These are phyloP conservation scores for Stachybotrys elegans DNA, from an alignment of 2,329 filamentous ascomycete species.

Conservation along the genomic window DNA sequence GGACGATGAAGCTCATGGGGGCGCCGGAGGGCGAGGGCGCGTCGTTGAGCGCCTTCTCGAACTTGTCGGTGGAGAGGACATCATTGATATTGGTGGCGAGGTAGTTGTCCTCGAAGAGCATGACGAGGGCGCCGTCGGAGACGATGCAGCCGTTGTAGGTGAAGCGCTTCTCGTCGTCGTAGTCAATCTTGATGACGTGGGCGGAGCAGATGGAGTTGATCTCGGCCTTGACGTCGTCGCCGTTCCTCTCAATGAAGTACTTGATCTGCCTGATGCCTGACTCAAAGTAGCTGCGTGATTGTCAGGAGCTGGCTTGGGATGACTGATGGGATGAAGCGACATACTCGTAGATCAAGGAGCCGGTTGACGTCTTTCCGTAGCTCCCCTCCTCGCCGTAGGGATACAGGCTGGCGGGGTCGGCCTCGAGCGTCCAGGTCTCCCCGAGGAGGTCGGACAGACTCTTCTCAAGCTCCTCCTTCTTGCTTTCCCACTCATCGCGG, in stretches of 20 bases:
- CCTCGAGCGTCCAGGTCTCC: conserved; percentile 43
- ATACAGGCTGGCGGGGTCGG: conserved; percentile 41
- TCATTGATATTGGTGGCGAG: conserved; percentile 42
- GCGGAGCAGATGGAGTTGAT: conserved; percentile 40
- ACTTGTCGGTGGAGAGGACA: conserved; percentile 27
- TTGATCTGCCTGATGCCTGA: conserved; percentile 35
- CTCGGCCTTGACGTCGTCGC: conserved; percentile 35
- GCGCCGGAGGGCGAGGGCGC: conserved; percentile 26
- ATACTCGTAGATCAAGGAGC: conserved; percentile 38
- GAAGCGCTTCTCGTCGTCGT: conserved; percentile 37
- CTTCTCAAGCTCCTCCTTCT: conserved; percentile 37
- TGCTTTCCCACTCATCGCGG: conserved; percentile 47
- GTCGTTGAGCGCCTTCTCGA: conserved; percentile 40
- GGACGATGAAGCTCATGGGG: conserved; percentile 37
- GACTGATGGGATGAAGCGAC: conserved; percentile 11
- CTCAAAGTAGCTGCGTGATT: conserved; percentile 35
- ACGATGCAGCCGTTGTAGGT: conserved; percentile 40
- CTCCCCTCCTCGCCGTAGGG: conserved; percentile 37
- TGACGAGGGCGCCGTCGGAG: conserved; percentile 35
- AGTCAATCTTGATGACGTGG: conserved; percentile 40
- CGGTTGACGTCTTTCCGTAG: conserved; percentile 36
- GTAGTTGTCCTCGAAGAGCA: conserved; percentile 38
- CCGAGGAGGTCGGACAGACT: conserved; percentile 40
- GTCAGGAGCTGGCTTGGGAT: neutral
- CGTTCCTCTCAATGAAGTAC: conserved; percentile 30